Base-by-base conservation (phyloP, 192 early-diverging fungal species). In the Mortierella antarctica region DNA sequence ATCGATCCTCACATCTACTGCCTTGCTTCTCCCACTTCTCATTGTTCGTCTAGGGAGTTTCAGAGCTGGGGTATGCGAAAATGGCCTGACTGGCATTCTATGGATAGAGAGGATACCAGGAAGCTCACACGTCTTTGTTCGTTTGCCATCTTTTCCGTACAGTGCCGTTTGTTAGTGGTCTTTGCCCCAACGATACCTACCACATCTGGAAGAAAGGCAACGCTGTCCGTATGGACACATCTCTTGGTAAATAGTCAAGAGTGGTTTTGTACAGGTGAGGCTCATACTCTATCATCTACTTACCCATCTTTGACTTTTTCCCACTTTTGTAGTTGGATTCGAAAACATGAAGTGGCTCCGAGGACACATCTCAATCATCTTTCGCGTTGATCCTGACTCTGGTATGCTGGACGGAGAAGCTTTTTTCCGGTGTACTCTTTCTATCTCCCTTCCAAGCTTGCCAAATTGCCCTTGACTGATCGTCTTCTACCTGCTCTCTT, bases 161-260 rank as follows among this genome's bases (percentile, higher is more conserved):
- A 80, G 77, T 80, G 14, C 77, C 77, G 0, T 80, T 80, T 20
- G 77, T 80, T 20, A 80, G 77, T 70, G 77, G 77, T 57, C 65
- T 80, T 5, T 80, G 77, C 58, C 77, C 77, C 42, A 80, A 80
- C 23, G 77, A 80, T 21, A 80, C 77, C 15, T 80, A 80, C 67
- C 77, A 80, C 47, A 80, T 80, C 52, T 80, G 77, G 77, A 80
- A 80, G 65, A 80, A 72, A 49, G 77, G 77, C 63, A 80, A 80
- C 47, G 64, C 70, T n/a, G 77, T 80, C 15, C 70, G 77, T 55
- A 80, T 80, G 77, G 77, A 80, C 53, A 80, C 77, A 6, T 80
- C 77, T 13, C 70, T 80, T 13, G 76, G 76, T 71, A 79, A 62
- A 31, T 44, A 45, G 21, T 11, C 6, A 9, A 1, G 7, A 31